phyloP scores from a whole-genome alignment of 306 rosid genomes.

The Rosa persica region DNA sequence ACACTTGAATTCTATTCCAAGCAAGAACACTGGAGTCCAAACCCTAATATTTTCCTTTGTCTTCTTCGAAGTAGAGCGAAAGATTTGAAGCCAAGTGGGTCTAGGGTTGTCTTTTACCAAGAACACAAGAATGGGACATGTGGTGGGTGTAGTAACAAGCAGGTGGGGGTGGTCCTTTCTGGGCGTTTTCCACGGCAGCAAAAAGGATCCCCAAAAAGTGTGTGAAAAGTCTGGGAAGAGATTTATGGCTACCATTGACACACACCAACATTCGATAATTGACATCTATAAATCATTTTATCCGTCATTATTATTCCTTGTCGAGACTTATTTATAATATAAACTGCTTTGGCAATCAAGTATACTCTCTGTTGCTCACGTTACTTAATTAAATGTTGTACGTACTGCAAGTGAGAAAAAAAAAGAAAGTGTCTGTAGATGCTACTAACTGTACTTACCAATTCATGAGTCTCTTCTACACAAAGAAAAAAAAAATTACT shows the following conservation, averaged over 20 bases:
- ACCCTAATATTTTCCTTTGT: background rate
- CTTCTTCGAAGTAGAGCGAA: background rate
- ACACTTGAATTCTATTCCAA: background rate
- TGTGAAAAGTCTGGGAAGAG: background rate
- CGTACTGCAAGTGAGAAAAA: too few relatives aligned
- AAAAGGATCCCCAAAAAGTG: constrained; percentile 11
- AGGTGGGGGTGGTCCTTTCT: background rate
- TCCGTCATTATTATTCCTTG: background rate
- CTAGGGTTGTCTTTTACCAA: background rate
- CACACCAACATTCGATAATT: constrained; percentile 4
- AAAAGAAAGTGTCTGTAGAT: too few relatives aligned
- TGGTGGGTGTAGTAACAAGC: constrained; percentile 4
- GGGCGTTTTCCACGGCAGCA: background rate
- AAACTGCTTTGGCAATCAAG: too few relatives aligned
- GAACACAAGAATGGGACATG: background rate
- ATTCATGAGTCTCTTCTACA: too few relatives aligned
- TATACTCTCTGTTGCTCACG: too few relatives aligned
- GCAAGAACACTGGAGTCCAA: background rate
- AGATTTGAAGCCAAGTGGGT: constrained; percentile 3
- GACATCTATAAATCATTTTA: background rate
- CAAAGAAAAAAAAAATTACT: too few relatives aligned
- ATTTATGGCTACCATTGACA: background rate
- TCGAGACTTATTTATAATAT: too few relatives aligned
- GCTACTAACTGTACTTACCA: too few relatives aligned
- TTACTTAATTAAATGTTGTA: too few relatives aligned